Evolutionary conservation across 805 yeast species (phyloP).

Genomic region (Barnettozyma pratensis): DNA sequence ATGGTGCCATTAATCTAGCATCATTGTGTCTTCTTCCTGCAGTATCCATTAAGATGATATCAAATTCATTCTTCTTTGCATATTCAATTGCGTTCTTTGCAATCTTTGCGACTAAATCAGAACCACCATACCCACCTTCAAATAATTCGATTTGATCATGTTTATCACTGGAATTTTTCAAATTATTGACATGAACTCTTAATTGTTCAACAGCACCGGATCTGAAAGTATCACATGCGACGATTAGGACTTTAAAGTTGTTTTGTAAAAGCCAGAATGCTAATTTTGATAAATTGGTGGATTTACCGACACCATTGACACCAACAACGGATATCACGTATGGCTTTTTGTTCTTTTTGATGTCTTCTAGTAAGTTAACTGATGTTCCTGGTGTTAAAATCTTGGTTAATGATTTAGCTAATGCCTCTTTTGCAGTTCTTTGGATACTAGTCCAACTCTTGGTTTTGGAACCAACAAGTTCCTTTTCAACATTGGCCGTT

Average conservation of each 20-base stretch:
- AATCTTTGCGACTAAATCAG: constrained; percentile 87
- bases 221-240: constrained; percentile 97
- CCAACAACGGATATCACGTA: constrained; percentile 97
- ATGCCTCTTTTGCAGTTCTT: constrained; percentile 62
- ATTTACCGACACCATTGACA: constrained; percentile 97
- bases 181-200: constrained; percentile 85
- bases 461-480: constrained; percentile 67
- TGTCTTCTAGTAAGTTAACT: constrained; percentile 78
- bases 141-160: constrained; percentile 55
- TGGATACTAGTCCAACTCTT: constrained; percentile 70
- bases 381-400: constrained; percentile 90
- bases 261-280: constrained; percentile 96
- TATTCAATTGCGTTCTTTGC: constrained; percentile 86
- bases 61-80: constrained; percentile 66
- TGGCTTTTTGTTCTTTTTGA: constrained; percentile 45
- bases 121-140: constrained; percentile 95
- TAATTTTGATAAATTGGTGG: constrained; percentile 88
- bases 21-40: constrained; percentile 98
- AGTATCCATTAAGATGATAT: constrained; percentile 89
- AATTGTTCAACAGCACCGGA: constrained; percentile 99
- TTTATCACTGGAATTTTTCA: constrained; percentile 59
- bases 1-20: constrained; percentile 89
- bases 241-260: constrained; percentile 77
- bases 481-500: constrained; percentile 62
- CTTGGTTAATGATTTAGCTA: constrained; percentile 58